Evolutionary conservation across 805 yeast genomes (phyloP), one percentile per base, ranked within the genome.

Genomic region (Cyberlindnera mississippiensis): DNA sequence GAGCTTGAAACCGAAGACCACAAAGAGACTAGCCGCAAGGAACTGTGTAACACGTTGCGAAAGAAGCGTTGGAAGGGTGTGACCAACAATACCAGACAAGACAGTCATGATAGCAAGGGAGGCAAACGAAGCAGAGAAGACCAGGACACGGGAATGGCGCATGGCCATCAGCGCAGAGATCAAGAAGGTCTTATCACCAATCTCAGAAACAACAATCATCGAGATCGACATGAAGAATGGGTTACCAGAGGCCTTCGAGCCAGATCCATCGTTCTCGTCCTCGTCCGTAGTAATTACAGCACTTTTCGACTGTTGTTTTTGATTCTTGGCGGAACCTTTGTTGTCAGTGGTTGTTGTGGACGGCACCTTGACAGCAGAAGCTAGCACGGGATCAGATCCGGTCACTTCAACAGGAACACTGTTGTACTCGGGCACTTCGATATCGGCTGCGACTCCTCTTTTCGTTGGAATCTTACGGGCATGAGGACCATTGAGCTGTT

Each of bases 111-210:
- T 62, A 4, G 79, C 86, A 55, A 93, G 73, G 2, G 98, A 88
- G 12, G 84, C 61, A 51, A 88, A 87, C 4, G 96, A 93, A 13
- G 96, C 81, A 8, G 87, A 71, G 61, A 93, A 91, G n/a, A 93
- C 98, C 35, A 87, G 72, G 57, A 75, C 55, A 55, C 95, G 75
- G 15, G 90, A 78, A 64, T 89, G 82, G 60, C 87, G 85, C 98
- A 93, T 93, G 24, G 98, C 96, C 96, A 93, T 90, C 50, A 93
- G 72, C 2, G 97, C 98, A 28, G 99, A 97, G 55, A 93, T 88
- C 51, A 93, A 73, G 60, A 93, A 93, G 0, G 99, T 93, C 68
- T 93, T 93, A 63, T 93, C 99, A 45, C 99, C 99, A 45, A 93
- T 83, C 64, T 93, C 99, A 22, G 96, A 85, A n/a, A 89, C 85